Base-by-base conservation (phyloP, 345 rosid genomes). In the Citrus glauca region DNA sequence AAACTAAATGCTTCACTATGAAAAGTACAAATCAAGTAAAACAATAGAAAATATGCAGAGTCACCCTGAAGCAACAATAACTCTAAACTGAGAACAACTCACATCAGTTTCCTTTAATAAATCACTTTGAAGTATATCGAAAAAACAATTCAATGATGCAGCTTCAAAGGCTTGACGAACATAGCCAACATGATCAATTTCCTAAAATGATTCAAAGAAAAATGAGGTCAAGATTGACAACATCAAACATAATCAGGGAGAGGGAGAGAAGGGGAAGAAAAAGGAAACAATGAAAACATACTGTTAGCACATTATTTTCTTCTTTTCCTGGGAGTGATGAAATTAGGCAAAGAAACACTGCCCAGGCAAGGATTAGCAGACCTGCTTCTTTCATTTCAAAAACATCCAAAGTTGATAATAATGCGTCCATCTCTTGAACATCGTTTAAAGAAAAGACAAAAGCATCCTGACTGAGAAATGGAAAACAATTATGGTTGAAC, bases 81-180 rank as follows among this genome's bases (percentile, higher is more conserved):
- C 8, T 9, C 37, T 42, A 71, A 81, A 69, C 32, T 38, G 9
- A 82, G 45, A 81, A 82, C 25, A 64, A 84, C 98, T 91, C 85
- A 91, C 98, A 84, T 95, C 91, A 48, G 89, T 87, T 77, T 88
- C 97, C 80, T 86, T 85, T 75, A 93, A 81, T 76, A 91, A 59
- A 63, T 87, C 87, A 80, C 91, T 92, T 77, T 89, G 91, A 80
- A 93, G 94, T 81, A 93, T 85, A 73, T 88, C 89, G 78, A 92
- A 85, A 84, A 92, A 89, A 82, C 82, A 91, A 81, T 85, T 86
- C 84, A 95, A 78, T 5, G 99, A 87, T 80, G 87, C 87, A 81
- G 89, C 94, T 84, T 92, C 91, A 84, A 95, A 88, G 65, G 99
- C 97, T 92, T 90, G 98, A 80, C 89, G 89, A 78, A 86, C 94